Conservation (phyloP, 164 flowering plant species). For the Kingdonia uniflora region DNA sequence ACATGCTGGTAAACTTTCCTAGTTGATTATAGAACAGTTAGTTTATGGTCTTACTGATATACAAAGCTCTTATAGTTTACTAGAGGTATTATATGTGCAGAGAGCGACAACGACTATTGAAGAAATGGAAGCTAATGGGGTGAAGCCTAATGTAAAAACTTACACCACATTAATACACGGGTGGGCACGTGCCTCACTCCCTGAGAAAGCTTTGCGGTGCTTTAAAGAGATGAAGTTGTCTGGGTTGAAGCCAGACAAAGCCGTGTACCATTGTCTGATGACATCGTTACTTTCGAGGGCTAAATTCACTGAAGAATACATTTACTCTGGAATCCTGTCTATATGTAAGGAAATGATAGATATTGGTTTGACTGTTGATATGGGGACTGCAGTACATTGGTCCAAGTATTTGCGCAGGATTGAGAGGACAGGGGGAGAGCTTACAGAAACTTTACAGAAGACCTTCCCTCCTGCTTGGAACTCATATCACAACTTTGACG, state of each 20-base stretch:
- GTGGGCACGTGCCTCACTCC: slow-evolving; percentile 94
- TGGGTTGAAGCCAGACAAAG: slow-evolving; percentile 84
- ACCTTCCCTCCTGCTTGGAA: slow-evolving; percentile 98
- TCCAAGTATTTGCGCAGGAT: slow-evolving; percentile 70
- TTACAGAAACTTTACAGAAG: slow-evolving; percentile 85
- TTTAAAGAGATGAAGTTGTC: slow-evolving; percentile 70
- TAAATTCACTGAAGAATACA: slow-evolving; percentile 55
- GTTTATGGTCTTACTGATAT: too few species aligned
- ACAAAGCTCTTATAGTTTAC: neutral
- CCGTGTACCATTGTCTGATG: slow-evolving; percentile 88
- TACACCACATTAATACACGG: slow-evolving; percentile 88
- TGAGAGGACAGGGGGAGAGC: slow-evolving; percentile 77
- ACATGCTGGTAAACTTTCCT: slow-evolving; percentile 53
- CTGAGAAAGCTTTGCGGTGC: slow-evolving; percentile 81
- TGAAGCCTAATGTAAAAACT: slow-evolving; percentile 80
- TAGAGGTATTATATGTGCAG: slow-evolving; percentile 24
- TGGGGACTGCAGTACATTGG: slow-evolving; percentile 98
- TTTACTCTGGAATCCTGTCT: slow-evolving; percentile 43
- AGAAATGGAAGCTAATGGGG: slow-evolving; percentile 72
- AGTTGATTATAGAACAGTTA: neutral
- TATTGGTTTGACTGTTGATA: slow-evolving; percentile 59
- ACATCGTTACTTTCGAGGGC: slow-evolving; percentile 83
- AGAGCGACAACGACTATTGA: slow-evolving; percentile 59
- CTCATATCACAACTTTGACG: slow-evolving; percentile 21
- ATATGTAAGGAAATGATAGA: slow-evolving; percentile 71